These are phyloP conservation scores for Mucor racemosus DNA, from an alignment of 371 early-diverging fungal genomes.

Conservation along the genomic window DNA sequence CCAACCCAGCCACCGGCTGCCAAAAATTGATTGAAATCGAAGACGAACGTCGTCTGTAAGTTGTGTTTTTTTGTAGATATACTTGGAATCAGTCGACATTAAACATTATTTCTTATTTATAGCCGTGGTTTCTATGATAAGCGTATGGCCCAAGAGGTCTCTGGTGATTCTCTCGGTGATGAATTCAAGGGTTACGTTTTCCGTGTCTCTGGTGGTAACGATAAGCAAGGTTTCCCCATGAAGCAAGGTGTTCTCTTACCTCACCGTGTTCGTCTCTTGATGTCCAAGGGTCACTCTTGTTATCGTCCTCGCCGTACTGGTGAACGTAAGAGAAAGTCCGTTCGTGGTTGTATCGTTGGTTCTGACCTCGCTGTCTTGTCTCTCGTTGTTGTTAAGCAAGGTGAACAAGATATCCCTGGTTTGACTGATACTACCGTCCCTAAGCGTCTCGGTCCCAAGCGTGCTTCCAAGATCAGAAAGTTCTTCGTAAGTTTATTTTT, in stretches of 20 bases:
- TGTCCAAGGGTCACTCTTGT: slow-evolving; percentile 98
- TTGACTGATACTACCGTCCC: slow-evolving; percentile 94
- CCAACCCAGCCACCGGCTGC: slow-evolving; percentile 98
- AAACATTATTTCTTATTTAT: slow-evolving; percentile 10
- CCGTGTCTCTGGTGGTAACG: slow-evolving; percentile 99
- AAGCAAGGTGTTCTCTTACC: slow-evolving; percentile 96
- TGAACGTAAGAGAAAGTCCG: slow-evolving; percentile 99
- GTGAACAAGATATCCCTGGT: slow-evolving; percentile 94
- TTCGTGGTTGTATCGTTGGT: slow-evolving; percentile 99
- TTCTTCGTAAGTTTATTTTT: slow-evolving; percentile 76
- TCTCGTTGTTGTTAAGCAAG: slow-evolving; percentile 95
- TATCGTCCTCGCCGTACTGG: slow-evolving; percentile 98
- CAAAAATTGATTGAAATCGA: slow-evolving; percentile 98
- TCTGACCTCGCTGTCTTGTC: slow-evolving; percentile 95
- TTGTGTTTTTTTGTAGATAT: slow-evolving; percentile 37
- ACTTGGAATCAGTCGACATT: not conserved
- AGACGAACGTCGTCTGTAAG: slow-evolving; percentile 95
- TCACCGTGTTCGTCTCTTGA: slow-evolving; percentile 93
- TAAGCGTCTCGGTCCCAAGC: slow-evolving; percentile 98
- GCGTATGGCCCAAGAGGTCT: slow-evolving; percentile 95
- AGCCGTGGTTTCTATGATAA: slow-evolving; percentile 98
- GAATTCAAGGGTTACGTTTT: slow-evolving; percentile 99
- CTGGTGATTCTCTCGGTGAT: slow-evolving; percentile 95
- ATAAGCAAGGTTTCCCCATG: slow-evolving; percentile 99
- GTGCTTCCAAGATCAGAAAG: slow-evolving; percentile 98